Conservation (phyloP, 2,329 filamentous ascomycete genomes). For the Didymella glomerata region DNA sequence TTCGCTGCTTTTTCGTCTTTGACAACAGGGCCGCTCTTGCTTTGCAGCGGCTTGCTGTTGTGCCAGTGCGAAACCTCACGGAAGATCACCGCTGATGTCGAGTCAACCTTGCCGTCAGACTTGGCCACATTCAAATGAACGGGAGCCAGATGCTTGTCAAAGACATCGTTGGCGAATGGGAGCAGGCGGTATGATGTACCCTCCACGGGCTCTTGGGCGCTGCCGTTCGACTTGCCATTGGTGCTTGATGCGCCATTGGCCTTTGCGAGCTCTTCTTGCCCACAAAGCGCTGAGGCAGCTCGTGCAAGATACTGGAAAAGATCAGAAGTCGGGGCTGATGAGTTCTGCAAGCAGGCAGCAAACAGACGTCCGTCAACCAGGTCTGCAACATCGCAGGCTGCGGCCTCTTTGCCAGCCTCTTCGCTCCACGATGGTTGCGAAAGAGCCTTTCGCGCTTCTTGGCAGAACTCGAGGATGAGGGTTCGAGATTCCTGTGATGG, state of each 20-base stretch:
- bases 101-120: slow-evolving; percentile 34
- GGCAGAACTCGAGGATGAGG: slow-evolving; percentile 52
- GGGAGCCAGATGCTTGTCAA: slow-evolving; percentile 58
- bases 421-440: slow-evolving; percentile 49
- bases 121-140: slow-evolving; percentile 52
- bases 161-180: slow-evolving; percentile 58
- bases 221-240: slow-evolving; percentile 1
- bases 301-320: slow-evolving; percentile 29
- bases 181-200: slow-evolving; percentile 48
- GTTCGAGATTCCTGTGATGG: slow-evolving; percentile 44
- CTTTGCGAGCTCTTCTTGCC: slow-evolving; percentile 25
- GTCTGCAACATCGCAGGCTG: slow-evolving; percentile 61
- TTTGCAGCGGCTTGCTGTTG: slow-evolving; percentile 62
- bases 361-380: slow-evolving; percentile 63
- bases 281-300: slow-evolving; percentile 33
- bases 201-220: slow-evolving; percentile 19
- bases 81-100: slow-evolving; percentile 55
- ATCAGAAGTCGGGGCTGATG: slow-evolving; percentile 29
- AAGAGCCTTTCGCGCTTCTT: slow-evolving; percentile 50
- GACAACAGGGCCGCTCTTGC: slow-evolving; percentile 41
- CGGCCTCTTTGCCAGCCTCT: slow-evolving; percentile 29
- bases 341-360: slow-evolving; percentile 36
- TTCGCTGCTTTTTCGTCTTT: slow-evolving; percentile 47
- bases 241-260: slow-evolving; percentile 13
- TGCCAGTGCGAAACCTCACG: slow-evolving; percentile 68